Conservation (phyloP, 208 protist species). For the Borovskyia barvae region DNA sequence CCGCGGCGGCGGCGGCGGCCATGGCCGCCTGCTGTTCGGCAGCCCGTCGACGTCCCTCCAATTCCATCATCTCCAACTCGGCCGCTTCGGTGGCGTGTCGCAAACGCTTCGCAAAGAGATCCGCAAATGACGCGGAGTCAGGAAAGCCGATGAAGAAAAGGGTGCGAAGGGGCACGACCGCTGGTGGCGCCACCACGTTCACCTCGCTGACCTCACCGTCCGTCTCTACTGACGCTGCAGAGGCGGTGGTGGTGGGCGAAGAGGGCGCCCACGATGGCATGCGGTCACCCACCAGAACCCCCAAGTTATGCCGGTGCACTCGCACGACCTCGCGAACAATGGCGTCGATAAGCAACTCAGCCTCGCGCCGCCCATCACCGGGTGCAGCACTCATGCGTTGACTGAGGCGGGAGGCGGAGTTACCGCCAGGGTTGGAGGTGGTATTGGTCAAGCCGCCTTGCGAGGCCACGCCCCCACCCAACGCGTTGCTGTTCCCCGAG, state of each 20-base stretch:
- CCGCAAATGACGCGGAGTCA: conserved; percentile 54
- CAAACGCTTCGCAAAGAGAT: conserved; percentile 45
- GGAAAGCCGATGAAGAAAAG: conserved; percentile 74
- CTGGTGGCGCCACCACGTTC: background rate
- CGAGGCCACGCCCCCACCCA: conserved; percentile 1
- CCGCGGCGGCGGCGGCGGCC: background rate
- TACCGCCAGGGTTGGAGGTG: background rate
- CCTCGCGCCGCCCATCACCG: conserved; percentile 33
- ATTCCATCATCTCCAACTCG: conserved; percentile 45
- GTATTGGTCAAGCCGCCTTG: background rate
- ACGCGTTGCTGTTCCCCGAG: background rate
- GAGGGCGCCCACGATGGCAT: conserved; percentile 11
- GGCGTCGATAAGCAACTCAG: conserved; percentile 51
- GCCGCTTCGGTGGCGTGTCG: conserved; percentile 30
- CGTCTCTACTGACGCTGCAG: background rate
- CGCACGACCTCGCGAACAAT: conserved; percentile 51
- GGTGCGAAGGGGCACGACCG: conserved; percentile 16
- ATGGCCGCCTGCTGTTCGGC: conserved; percentile 19
- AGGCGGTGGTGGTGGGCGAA: background rate
- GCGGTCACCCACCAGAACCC: conserved; percentile 21
- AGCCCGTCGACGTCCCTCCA: conserved; percentile 24
- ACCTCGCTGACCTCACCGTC: background rate
- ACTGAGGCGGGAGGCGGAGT: background rate
- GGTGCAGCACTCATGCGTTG: background rate
- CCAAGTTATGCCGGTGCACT: conserved; percentile 73